phyloP scores from a whole-genome alignment of 1,284 basidiomycete genomes.

The Irpex sp. region DNA sequence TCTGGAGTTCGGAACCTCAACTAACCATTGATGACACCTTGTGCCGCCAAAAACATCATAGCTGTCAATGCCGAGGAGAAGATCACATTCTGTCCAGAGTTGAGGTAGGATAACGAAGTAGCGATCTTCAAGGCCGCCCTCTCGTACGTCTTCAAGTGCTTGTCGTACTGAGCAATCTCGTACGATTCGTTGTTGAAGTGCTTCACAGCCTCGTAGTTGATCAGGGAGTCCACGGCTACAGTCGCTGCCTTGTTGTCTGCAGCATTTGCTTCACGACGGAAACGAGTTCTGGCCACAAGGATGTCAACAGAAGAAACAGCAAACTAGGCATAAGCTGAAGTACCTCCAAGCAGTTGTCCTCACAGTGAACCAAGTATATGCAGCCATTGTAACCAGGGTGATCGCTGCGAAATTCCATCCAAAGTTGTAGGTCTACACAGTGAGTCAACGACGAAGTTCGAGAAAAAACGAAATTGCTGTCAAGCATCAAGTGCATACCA shows the following conservation, averaged over 20 bases:
- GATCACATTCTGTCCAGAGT: conserved; percentile 96
- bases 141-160: conserved; percentile 85
- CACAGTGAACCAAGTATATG: conserved; percentile 97
- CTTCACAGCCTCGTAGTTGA: conserved; percentile 99
- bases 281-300: conserved; percentile 67
- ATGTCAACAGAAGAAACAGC: not conserved
- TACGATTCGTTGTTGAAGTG: conserved; percentile 97
- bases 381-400: conserved; percentile 80
- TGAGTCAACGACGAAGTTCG: not conserved
- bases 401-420: conserved; percentile 96
- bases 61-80: conserved; percentile 90
- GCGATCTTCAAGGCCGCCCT: conserved; percentile 93
- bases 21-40: conserved; percentile 87
- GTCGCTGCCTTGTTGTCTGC: conserved; percentile 97
- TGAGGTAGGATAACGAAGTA: conserved; percentile 89
- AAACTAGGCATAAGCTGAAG: too few species aligned
- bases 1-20: not conserved
- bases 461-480: not conserved
- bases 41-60: conserved; percentile 96
- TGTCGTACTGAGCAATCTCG: conserved; percentile 91
- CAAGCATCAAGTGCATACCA: conserved; percentile 48
- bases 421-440: conserved; percentile 87
- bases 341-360: conserved; percentile 94
- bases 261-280: conserved; percentile 92
- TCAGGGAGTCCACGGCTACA: conserved; percentile 90